Conservation (phyloP, 2,329 filamentous ascomycete genomes). For the Stromatinia cepivora region DNA sequence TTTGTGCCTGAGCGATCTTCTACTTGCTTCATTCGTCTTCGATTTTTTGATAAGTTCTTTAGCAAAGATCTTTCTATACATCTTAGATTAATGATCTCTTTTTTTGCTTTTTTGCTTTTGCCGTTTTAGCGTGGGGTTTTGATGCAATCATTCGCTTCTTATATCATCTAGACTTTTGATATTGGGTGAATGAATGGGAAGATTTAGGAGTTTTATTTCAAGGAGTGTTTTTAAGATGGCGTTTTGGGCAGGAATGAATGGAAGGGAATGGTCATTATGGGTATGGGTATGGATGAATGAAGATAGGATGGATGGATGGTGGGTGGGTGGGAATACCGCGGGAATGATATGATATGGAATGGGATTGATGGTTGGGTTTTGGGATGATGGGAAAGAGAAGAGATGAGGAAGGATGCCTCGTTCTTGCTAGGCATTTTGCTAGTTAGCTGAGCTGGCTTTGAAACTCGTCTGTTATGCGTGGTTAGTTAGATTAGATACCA, state of each 20-base stretch:
- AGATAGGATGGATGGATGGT: not conserved
- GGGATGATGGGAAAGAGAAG: not conserved
- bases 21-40: not conserved
- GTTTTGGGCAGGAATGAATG: not conserved
- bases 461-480: not conserved
- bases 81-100: slow-evolving; percentile 3
- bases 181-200: slow-evolving; percentile 10
- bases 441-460: not conserved
- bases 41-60: slow-evolving; percentile 1
- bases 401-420: not conserved
- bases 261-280: not conserved
- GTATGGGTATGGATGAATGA: slow-evolving; percentile 4
- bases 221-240: not conserved
- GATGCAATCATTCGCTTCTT: not conserved
- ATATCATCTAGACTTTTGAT: slow-evolving; percentile 18
- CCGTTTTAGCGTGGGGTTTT: slow-evolving; percentile 15
- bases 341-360: not conserved
- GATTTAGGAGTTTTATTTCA: not conserved
- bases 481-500: slow-evolving; percentile 3
- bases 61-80: slow-evolving; percentile 5
- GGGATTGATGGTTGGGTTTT: not conserved
- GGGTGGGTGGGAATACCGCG: not conserved
- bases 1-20: not conserved
- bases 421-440: not conserved
- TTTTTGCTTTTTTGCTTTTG: not conserved